These are phyloP conservation scores for Emmonsiellopsis sp. DNA, from an alignment of 2,329 filamentous ascomycete genomes.

Conservation along the genomic window DNA sequence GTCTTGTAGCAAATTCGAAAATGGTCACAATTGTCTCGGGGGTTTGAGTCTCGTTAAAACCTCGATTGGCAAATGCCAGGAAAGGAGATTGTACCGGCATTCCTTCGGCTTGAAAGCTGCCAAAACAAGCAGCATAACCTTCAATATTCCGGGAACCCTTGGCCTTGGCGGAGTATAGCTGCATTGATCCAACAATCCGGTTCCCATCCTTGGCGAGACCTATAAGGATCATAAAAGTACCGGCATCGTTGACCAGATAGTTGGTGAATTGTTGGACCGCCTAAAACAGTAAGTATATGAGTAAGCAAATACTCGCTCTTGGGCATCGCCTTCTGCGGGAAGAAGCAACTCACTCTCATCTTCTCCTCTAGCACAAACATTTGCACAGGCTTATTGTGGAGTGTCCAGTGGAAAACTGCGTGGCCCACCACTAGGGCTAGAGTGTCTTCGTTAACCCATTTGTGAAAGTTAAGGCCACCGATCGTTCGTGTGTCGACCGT, in stretches of 20 bases:
- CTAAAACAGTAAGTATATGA: slow-evolving; percentile 2
- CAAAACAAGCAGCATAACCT: slow-evolving; percentile 91
- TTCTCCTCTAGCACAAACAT: slow-evolving; percentile 92
- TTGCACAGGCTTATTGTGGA: slow-evolving; percentile 84
- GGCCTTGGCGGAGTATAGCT: slow-evolving; percentile 91
- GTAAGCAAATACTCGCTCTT: not conserved
- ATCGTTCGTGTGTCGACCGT: too few species aligned
- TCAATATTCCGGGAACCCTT: slow-evolving; percentile 98
- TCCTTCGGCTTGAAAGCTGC: slow-evolving; percentile 78
- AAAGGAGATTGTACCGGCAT: slow-evolving; percentile 86
- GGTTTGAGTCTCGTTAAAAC: too few species aligned
- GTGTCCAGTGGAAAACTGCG: slow-evolving; percentile 95
- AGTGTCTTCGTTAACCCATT: slow-evolving; percentile 88
- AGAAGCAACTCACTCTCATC: slow-evolving; percentile 58
- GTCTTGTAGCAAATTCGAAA: too few species aligned
- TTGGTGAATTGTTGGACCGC: slow-evolving; percentile 77
- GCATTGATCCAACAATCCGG: slow-evolving; percentile 90
- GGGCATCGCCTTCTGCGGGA: not conserved
- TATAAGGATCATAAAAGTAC: slow-evolving; percentile 97
- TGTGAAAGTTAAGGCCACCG: slow-evolving; percentile 95
- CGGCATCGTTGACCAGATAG: slow-evolving; percentile 90
- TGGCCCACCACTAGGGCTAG: slow-evolving; percentile 85
- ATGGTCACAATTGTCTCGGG: too few species aligned
- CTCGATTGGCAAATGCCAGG: slow-evolving; percentile 92
- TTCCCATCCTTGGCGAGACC: slow-evolving; percentile 82